A percentile compares a stretch with the other conserved stretches of the same genome.
phyloP scores from a whole-genome alignment of 2,329 filamentous ascomycete species.

The Aspergillus chevalieri region DNA sequence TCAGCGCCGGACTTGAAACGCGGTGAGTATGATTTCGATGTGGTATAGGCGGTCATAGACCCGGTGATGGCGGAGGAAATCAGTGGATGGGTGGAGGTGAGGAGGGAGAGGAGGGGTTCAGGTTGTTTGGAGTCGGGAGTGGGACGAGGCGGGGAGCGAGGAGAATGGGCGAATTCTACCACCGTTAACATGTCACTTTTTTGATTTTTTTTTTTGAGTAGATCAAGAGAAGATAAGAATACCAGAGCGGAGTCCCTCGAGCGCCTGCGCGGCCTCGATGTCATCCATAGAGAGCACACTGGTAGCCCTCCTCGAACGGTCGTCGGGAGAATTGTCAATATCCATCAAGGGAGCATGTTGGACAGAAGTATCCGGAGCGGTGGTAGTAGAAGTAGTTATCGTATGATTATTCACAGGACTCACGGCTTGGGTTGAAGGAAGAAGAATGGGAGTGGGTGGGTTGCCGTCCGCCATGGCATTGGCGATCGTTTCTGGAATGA shows the following conservation, averaged over 20 bases:
- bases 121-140: slow-evolving; percentile 45
- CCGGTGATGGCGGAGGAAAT: slow-evolving; percentile 79
- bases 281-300: slow-evolving; percentile 46
- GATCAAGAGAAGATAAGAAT: slow-evolving; percentile 21
- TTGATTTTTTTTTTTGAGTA: background rate
- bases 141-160: slow-evolving; percentile 39
- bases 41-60: slow-evolving; percentile 77
- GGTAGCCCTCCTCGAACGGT: slow-evolving; percentile 38
- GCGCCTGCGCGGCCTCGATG: slow-evolving; percentile 62
- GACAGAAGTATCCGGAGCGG: slow-evolving; percentile 7
- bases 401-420: background rate
- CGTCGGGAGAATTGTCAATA: slow-evolving; percentile 32
- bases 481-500: background rate
- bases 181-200: slow-evolving; percentile 7
- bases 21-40: slow-evolving; percentile 84
- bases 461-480: slow-evolving; percentile 15
- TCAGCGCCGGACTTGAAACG: slow-evolving; percentile 84
- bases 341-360: slow-evolving; percentile 34
- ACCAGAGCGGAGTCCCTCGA: slow-evolving; percentile 70
- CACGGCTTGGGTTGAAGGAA: slow-evolving; percentile 7
- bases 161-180: slow-evolving; percentile 62
- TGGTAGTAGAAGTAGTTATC: slow-evolving; percentile 6
- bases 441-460: slow-evolving; percentile 11
- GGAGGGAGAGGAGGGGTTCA: slow-evolving; percentile 77
- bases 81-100: slow-evolving; percentile 82